Evolutionary conservation across 495 filamentous ascomycete genomes (phyloP).

Genomic region (Physcia stellaris): DNA sequence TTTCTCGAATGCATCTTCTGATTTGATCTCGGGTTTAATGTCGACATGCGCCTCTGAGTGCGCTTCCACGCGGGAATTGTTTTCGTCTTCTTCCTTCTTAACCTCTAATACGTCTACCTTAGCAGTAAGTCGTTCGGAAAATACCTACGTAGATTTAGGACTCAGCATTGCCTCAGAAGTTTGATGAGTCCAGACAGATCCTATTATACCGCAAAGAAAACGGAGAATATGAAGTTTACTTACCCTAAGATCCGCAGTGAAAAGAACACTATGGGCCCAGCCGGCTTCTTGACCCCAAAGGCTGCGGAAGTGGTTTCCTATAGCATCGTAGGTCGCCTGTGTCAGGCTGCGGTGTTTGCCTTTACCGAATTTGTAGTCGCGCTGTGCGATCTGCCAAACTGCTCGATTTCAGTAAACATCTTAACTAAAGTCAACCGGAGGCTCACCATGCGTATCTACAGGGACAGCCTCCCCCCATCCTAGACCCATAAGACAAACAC

Average conservation of each 20-base stretch:
- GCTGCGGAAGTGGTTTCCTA: slow-evolving; percentile 78
- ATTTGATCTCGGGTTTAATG: slow-evolving; percentile 22
- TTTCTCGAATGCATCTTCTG: slow-evolving; percentile 7
- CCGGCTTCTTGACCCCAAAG: slow-evolving; percentile 92
- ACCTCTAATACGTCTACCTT: slow-evolving; percentile 35
- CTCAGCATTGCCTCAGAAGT: slow-evolving; percentile 25
- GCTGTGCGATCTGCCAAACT: slow-evolving; percentile 96
- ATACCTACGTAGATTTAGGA: too few relatives aligned
- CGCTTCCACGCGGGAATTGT: slow-evolving; percentile 10
- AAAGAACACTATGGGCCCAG: slow-evolving; percentile 95
- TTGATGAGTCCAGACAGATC: too few relatives aligned
- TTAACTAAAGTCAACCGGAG: neutral
- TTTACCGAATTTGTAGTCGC: slow-evolving; percentile 88
- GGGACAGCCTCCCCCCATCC: slow-evolving; percentile 95
- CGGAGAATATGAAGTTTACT: too few relatives aligned
- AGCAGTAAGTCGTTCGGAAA: slow-evolving; percentile 30
- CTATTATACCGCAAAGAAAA: too few relatives aligned
- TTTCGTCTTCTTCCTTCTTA: slow-evolving; percentile 18
- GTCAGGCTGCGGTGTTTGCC: slow-evolving; percentile 73
- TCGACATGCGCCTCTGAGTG: slow-evolving; percentile 13
- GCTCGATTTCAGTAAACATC: slow-evolving; percentile 7
- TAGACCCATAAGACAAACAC: slow-evolving; percentile 90
- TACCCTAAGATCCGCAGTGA: slow-evolving; percentile 84
- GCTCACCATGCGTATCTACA: slow-evolving; percentile 76
- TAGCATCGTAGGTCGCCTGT: slow-evolving; percentile 74